Evolutionary conservation across 140 eudicot species (phyloP).

Genomic region (Erigeron philadelphicus): DNA sequence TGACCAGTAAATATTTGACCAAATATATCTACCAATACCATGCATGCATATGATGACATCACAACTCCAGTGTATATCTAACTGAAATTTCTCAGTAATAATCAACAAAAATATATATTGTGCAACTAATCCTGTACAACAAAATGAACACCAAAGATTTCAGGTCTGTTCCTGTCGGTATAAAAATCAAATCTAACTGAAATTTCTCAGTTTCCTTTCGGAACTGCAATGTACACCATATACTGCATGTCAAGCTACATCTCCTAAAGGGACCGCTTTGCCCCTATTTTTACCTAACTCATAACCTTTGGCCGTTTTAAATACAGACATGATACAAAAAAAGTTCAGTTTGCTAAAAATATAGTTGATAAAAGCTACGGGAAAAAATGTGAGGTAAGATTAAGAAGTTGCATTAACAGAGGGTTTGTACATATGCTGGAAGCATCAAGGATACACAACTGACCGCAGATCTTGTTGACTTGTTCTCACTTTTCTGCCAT

Average conservation of each 20-base stretch:
- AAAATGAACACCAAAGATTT: conserved; percentile 8
- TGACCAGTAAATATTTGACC: conserved; percentile 9
- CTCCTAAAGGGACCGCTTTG: conserved; percentile 25
- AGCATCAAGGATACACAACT: conserved; percentile 30
- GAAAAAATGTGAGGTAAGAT: conserved; percentile 32
- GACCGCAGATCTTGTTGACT: conserved; percentile 22
- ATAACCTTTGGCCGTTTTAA: conserved; percentile 21
- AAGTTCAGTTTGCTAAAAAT: conserved; percentile 24
- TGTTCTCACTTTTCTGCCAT: conserved; percentile 12
- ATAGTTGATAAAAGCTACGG: conserved; percentile 21
- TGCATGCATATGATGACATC: neutral
- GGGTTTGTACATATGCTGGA: conserved; percentile 33
- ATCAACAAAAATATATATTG: neutral
- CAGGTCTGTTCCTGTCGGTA: neutral
- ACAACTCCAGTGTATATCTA: neutral
- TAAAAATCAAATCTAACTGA: conserved; percentile 17
- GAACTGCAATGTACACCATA: conserved; percentile 30
- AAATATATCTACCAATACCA: neutral
- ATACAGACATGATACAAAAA: conserved; percentile 23
- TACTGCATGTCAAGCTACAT: conserved; percentile 20
- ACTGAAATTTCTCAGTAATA: too few relatives aligned
- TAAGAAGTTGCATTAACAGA: conserved; percentile 31
- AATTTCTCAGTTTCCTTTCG: conserved; percentile 15
- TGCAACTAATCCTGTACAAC: neutral
- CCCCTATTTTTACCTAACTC: conserved; percentile 23